These are phyloP conservation scores for Lobosporangium transversale DNA, from an alignment of 192 early-diverging fungal genomes.

Conservation along the genomic window DNA sequence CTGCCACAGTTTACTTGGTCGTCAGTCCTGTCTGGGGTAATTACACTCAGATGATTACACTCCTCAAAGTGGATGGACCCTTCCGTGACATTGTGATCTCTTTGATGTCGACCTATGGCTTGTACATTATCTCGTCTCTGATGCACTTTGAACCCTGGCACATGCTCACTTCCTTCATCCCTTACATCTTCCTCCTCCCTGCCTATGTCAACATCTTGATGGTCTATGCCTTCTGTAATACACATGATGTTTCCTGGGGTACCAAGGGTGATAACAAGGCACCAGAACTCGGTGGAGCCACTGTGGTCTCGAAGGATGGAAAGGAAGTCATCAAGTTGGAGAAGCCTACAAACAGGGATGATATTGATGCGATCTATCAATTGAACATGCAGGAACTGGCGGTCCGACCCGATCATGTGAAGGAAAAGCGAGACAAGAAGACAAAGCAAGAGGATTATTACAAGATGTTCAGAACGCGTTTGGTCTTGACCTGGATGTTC, in stretches of 20 bases:
- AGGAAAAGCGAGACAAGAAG: slow-evolving; percentile 76
- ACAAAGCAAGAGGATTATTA: slow-evolving; percentile 92
- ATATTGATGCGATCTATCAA: slow-evolving; percentile 87
- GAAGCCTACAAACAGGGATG: slow-evolving; percentile 76
- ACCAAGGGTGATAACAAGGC: slow-evolving; percentile 86
- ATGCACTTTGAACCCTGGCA: slow-evolving; percentile 90
- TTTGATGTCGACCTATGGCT: slow-evolving; percentile 79
- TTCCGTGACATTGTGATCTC: slow-evolving; percentile 87
- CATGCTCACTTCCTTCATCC: slow-evolving; percentile 88
- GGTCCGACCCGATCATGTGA: slow-evolving; percentile 51
- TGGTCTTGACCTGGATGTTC: slow-evolving; percentile 90
- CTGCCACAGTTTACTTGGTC: slow-evolving; percentile 67
- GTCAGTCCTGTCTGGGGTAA: slow-evolving; percentile 28
- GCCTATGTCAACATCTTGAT: slow-evolving; percentile 91
- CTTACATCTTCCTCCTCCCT: slow-evolving; percentile 89
- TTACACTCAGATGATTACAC: slow-evolving; percentile 32
- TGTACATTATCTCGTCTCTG: slow-evolving; percentile 82
- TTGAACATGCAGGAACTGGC: slow-evolving; percentile 72
- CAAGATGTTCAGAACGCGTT: slow-evolving; percentile 84
- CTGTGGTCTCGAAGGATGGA: slow-evolving; percentile 75
- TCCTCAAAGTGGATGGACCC: slow-evolving; percentile 50
- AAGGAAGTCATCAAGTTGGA: slow-evolving; percentile 74
- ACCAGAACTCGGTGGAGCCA: slow-evolving; percentile 76
- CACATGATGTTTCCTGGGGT: slow-evolving; percentile 95
- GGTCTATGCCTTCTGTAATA: slow-evolving; percentile 94